phyloP scores from a whole-genome alignment of 176 grass and related monocot species.

The Aegilops bicornis region DNA sequence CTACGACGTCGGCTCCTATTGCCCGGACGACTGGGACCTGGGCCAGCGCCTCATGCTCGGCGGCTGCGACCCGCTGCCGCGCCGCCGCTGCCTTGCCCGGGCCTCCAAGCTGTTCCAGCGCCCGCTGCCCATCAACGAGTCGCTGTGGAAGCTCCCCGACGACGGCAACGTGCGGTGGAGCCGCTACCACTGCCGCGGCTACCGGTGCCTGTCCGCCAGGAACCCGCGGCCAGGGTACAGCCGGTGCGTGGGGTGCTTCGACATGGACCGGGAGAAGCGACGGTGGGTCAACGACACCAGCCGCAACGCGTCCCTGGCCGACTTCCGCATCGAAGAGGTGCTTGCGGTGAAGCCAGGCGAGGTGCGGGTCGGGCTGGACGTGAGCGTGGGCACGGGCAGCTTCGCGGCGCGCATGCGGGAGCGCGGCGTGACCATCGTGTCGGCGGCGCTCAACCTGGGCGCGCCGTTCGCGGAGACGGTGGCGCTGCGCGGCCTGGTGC shows the following conservation, averaged over 20 bases:
- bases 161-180: conserved; percentile 81
- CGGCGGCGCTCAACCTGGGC: conserved; percentile 63
- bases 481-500: conserved; percentile 73
- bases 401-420: conserved; percentile 91
- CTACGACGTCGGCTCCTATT: conserved; percentile 64
- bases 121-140: conserved; percentile 57
- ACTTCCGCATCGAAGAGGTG: conserved; percentile 74
- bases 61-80: conserved; percentile 82
- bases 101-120: conserved; percentile 62
- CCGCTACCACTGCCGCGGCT: conserved; percentile 69
- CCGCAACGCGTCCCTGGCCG: conserved; percentile 20
- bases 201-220: conserved; percentile 58
- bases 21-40: conserved; percentile 80
- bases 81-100: conserved; percentile 68
- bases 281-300: conserved; percentile 41
- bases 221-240: conserved; percentile 65
- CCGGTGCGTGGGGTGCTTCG: conserved; percentile 82
- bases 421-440: conserved; percentile 60
- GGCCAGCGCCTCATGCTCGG: conserved; percentile 70
- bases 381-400: conserved; percentile 73
- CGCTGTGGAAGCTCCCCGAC: conserved; percentile 66
- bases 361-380: conserved; percentile 73
- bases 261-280: conserved; percentile 66
- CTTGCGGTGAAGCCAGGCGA: conserved; percentile 71
- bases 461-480: conserved; percentile 86